Evolutionary conservation across 164 flowering plant genomes (phyloP), one percentile per base, ranked within the genome.

Genomic region (Nymphaea thermarum): DNA sequence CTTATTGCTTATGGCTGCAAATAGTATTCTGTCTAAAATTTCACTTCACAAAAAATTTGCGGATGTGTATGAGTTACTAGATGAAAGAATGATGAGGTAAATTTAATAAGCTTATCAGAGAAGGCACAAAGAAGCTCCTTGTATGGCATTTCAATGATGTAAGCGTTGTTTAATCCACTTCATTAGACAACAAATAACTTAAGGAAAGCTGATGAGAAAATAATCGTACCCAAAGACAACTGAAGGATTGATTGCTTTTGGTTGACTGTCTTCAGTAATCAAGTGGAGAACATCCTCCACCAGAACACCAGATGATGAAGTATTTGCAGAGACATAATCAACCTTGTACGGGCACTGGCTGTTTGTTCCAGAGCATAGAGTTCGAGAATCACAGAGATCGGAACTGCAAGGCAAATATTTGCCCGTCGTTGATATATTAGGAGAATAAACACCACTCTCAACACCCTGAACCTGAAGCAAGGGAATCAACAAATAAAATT

Each of bases 251-350:
- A 88, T 75, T 64, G 42, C 65, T 57, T 84, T 73, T 62, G 67
- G 66, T 57, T 72, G 69, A 68, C 59, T 63, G 66, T 84, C 78
- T 42, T 90, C 89, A 8, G 89, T 80, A 55, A 60, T 73, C 68
- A 94, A 72, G 77, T 90, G 91, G 78, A 92, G 70, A 3, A 85
- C 80, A 80, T 92, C 99, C 73, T 92, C 88, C 3, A 94, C 86
- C 76, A 92, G 78, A 65, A 77, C 4, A 51, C 98, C 99, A 63
- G 87, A 67, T 36, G 96, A 81, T 65, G 96, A 84, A 16, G 98
- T 90, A 71, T 72, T 75, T 63, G 67, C 72, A 17, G 98, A 88
- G 67, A 85, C 83, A 76, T 94, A 94, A 6, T 16, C 25, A 66
- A 88, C 84, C 75, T 75, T 70, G 67, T 87, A 94, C 17, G 87